Base-by-base conservation (phyloP, 768 basidiomycete species). In the Kwoniella bestiolae region DNA sequence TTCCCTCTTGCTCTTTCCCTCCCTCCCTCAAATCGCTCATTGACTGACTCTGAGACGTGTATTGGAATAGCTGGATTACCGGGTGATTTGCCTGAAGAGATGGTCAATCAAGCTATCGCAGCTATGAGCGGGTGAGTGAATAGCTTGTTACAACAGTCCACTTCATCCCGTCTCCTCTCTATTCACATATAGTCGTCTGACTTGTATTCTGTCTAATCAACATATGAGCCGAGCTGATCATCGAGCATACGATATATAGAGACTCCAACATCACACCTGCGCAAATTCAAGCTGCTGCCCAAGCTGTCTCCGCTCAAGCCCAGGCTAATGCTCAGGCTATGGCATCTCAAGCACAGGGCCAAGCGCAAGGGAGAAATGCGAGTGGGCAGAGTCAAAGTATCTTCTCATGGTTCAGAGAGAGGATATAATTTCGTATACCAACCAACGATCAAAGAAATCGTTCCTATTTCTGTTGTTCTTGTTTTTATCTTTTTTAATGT, bases 31-130 rank as follows among this genome's bases (percentile, higher is more conserved):
- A n/a, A n/a, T n/a, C n/a, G n/a, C n/a, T n/a, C n/a, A n/a, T n/a
- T n/a, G n/a, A n/a, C n/a, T n/a, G 8, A 41, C 18, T 11, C 38
- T 41, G 38, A 41, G 12, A 14, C 18, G 38, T 41, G 38, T n/a
- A 41, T 16, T 41, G 38, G 38, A 41, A 84, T 88, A 56, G 92
- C 92, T 45, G 94, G 93, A 31, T 91, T 95, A n/a, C 91, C 91
- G 56, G 88, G 94, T 52, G 92, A 96, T 81, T 84, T 96, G 34
- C 94, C 94, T 26, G 91, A 93, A 34, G 94, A 96, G 71, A 86
- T 95, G 63, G 93, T 96, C 72, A 86, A 91, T 25, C 91, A 91
- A 51, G 92, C 93, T 7, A 82, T 96, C 71, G 94, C 93, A 81
- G 89, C 75, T 9, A 74, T 74, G 73, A 63, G 59, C 44, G 58